Evolutionary conservation across 1,284 basidiomycete species (phyloP), one percentile per base, ranked within the genome.

Genomic region (Trametes versicolor): DNA sequence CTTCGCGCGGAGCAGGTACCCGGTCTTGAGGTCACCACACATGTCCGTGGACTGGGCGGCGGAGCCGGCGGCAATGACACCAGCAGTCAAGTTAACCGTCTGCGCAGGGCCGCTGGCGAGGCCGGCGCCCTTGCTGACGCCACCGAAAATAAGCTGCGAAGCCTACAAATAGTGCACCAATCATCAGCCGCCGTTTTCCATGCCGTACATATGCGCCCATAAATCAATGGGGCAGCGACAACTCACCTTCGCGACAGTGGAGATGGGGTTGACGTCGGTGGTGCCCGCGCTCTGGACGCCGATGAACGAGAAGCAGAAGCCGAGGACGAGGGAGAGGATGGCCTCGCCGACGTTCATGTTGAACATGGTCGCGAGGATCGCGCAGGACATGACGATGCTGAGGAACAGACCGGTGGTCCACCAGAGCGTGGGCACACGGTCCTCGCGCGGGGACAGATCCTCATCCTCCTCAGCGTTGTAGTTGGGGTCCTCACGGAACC

Each of bases 21-120:
- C 88, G 9, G 91, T 90, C 80, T 91, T 91, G 70, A 92, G 77
- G 71, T 92, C 91, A 64, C 89, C 86, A 65, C 88, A 87, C 90
- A 92, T 91, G 75, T 92, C 90, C 56, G 84, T 78, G 25, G 87
- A 81, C 74, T 90, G 87, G 27, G 82, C 84, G 25, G 88, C 86
- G 53, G 87, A 83, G 43, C 85, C 87, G 50, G 82, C 86, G 25
- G 88, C 82, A 70, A 90, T 78, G 54, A 85, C 82, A 75, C 88
- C 89, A 53, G 85, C 86, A 23, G 85, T 77, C 71, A 89, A 76
- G 75, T 90, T 90, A 74, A 89, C 79, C 34, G 81, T 82, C 68
- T 83, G 82, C 7, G 83, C 85, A 13, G 80, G 72, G 61, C 74
- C 65, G 23, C 73, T 32, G 0, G 75, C 65, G 51, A 84, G 72